Evolutionary conservation across 2,329 filamentous ascomycete genomes (phyloP).

Genomic region (Escovopsis weberi): DNA sequence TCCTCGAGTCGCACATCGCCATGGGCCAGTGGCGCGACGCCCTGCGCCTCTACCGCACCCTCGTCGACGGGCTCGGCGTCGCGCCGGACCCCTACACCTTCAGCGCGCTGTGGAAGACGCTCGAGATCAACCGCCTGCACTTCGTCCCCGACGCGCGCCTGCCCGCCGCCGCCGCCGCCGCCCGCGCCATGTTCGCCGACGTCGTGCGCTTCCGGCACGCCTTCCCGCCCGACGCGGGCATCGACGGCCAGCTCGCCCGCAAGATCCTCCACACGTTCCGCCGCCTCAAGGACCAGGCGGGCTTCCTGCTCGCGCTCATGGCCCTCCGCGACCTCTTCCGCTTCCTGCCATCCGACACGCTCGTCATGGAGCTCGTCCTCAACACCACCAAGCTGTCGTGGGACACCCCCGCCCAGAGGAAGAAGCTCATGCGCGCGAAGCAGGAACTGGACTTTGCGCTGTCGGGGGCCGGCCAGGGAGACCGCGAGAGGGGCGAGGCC

Average conservation of each 20-base stretch:
- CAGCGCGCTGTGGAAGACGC: slow-evolving; percentile 49
- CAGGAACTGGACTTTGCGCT: slow-evolving; percentile 27
- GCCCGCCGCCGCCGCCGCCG: slow-evolving; percentile 16
- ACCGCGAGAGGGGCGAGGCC: slow-evolving; percentile 24
- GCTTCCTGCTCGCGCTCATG: slow-evolving; percentile 31
- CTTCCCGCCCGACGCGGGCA: slow-evolving; percentile 24
- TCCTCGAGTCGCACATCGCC: slow-evolving; percentile 52
- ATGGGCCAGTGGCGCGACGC: slow-evolving; percentile 41
- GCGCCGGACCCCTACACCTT: slow-evolving; percentile 55
- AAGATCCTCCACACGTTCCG: slow-evolving; percentile 37
- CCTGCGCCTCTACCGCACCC: slow-evolving; percentile 37
- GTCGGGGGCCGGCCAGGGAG: slow-evolving; percentile 13
- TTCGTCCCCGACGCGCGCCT: slow-evolving; percentile 16
- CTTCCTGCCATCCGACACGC: slow-evolving; percentile 29
- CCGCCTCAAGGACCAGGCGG: slow-evolving; percentile 27
- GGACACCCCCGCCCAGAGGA: slow-evolving; percentile 25
- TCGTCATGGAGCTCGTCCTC: slow-evolving; percentile 32
- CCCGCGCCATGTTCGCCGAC: slow-evolving; percentile 31
- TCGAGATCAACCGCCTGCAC: slow-evolving; percentile 35
- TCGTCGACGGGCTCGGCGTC: slow-evolving; percentile 32
- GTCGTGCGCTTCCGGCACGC: slow-evolving; percentile 33
- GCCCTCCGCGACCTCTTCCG: slow-evolving; percentile 28
- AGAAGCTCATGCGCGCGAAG: slow-evolving; percentile 27
- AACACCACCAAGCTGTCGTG: slow-evolving; percentile 29
- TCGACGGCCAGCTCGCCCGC: slow-evolving; percentile 33